A percentile compares a stretch with the other conserved stretches of the same genome.
Evolutionary conservation across 192 early-diverging fungal genomes (phyloP).

Genomic region (Backusella liffmaniae): DNA sequence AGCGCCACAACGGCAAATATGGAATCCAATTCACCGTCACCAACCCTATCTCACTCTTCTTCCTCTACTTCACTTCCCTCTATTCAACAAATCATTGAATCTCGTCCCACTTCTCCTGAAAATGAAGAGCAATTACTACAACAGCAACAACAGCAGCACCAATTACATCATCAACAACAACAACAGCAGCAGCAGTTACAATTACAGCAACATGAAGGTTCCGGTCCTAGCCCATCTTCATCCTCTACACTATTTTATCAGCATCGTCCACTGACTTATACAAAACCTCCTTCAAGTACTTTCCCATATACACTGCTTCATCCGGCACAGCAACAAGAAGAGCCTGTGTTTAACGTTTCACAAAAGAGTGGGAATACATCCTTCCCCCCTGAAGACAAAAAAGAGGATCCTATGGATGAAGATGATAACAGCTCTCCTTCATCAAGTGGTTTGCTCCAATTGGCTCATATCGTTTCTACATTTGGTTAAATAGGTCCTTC

Average conservation of each 20-base stretch:
- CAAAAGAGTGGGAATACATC: neutral
- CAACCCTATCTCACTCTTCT: neutral
- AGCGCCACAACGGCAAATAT: neutral
- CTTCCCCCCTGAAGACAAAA: neutral
- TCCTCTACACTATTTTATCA: constrained; percentile 24
- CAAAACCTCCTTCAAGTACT: neutral
- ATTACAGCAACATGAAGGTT: neutral
- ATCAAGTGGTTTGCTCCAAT: constrained; percentile 14
- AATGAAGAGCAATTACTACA: neutral
- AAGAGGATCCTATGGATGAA: constrained; percentile 17
- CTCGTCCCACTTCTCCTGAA: constrained; percentile 10
- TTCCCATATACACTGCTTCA: constrained; percentile 19
- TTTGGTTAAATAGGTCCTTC: constrained; percentile 28
- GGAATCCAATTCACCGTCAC: constrained; percentile 7
- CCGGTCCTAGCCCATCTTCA: neutral
- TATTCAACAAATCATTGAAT: constrained; percentile 22
- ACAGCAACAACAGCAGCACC: neutral
- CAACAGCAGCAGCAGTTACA: neutral
- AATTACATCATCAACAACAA: neutral
- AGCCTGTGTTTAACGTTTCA: neutral
- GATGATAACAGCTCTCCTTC: constrained; percentile 13
- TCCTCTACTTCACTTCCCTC: constrained; percentile 13
- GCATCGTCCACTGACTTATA: constrained; percentile 21
- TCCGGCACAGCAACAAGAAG: neutral
- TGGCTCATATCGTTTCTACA: constrained; percentile 33